These are phyloP conservation scores for Yarrowia porcina DNA, from an alignment of 805 yeast genomes.

Conservation along the genomic window DNA sequence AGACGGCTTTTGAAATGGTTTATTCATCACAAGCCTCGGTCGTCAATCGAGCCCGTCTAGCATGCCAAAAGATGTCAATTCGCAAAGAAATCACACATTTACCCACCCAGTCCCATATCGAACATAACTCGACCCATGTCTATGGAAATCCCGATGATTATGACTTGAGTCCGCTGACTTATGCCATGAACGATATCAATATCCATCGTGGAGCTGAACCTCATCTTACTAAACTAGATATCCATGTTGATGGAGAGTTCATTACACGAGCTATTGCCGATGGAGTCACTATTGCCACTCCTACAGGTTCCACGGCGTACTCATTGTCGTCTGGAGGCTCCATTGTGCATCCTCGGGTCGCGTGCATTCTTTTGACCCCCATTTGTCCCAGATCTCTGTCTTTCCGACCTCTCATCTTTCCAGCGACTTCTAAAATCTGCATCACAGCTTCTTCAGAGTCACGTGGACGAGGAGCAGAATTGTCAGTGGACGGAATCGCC, in stretches of 20 bases:
- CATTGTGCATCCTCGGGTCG: constrained; percentile 84
- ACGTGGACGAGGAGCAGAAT: constrained; percentile 48
- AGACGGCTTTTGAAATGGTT: constrained; percentile 60
- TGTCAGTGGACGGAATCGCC: constrained; percentile 82
- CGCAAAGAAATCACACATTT: constrained; percentile 23
- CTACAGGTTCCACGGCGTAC: constrained; percentile 95
- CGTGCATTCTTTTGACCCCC: constrained; percentile 79
- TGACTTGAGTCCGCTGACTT: constrained; percentile 42
- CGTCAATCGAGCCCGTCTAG: constrained; percentile 71
- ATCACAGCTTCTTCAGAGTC: constrained; percentile 37
- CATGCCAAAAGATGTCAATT: constrained; percentile 48
- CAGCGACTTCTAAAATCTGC: constrained; percentile 65
- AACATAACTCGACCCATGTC: constrained; percentile 8
- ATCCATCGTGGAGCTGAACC: constrained; percentile 88
- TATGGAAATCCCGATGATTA: constrained; percentile 21
- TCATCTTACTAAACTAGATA: constrained; percentile 76
- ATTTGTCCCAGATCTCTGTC: constrained; percentile 88
- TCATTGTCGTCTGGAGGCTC: constrained; percentile 89
- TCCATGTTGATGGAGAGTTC: constrained; percentile 78
- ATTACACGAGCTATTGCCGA: constrained; percentile 90
- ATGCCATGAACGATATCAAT: constrained; percentile 91
- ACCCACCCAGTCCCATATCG: constrained; percentile 14
- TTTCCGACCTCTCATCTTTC: constrained; percentile 84
- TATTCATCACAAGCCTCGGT: constrained; percentile 67
- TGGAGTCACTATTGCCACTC: constrained; percentile 81